Evolutionary conservation across 164 flowering plant species (phyloP).

Genomic region (Santalum album): DNA sequence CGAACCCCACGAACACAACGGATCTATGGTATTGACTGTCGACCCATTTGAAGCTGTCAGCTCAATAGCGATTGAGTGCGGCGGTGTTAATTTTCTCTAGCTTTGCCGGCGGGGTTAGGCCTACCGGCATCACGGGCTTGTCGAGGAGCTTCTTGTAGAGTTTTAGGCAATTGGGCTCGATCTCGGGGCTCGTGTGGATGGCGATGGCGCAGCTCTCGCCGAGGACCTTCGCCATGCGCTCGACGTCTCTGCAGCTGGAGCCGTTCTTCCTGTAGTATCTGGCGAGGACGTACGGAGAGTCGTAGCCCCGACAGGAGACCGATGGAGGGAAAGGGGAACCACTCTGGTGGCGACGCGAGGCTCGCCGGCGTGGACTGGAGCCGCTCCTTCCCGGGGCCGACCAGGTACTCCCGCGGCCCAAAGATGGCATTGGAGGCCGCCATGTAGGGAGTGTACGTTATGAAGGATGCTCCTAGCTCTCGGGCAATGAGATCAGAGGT

Average conservation of each 20-base stretch:
- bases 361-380: background rate
- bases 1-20: background rate
- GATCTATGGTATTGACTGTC: background rate
- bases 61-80: background rate
- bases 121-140: background rate
- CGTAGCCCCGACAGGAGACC: background rate
- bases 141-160: background rate
- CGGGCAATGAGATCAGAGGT: too few relatives aligned
- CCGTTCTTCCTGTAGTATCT: background rate
- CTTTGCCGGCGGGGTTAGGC: background rate
- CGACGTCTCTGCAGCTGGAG: background rate
- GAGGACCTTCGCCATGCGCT: background rate
- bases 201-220: background rate
- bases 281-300: background rate
- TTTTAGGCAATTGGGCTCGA: background rate
- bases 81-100: background rate
- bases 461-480: background rate
- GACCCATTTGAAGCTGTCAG: background rate
- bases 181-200: background rate
- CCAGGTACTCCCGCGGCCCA: background rate
- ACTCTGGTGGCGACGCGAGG: background rate
- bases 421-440: background rate
- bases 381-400: background rate
- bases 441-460: background rate
- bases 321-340: background rate